A percentile compares a stretch with the other conserved stretches of the same genome.
These are phyloP conservation scores for Heliamphora pulchella DNA, from an alignment of 179 eudicot genomes.

Conservation along the genomic window DNA sequence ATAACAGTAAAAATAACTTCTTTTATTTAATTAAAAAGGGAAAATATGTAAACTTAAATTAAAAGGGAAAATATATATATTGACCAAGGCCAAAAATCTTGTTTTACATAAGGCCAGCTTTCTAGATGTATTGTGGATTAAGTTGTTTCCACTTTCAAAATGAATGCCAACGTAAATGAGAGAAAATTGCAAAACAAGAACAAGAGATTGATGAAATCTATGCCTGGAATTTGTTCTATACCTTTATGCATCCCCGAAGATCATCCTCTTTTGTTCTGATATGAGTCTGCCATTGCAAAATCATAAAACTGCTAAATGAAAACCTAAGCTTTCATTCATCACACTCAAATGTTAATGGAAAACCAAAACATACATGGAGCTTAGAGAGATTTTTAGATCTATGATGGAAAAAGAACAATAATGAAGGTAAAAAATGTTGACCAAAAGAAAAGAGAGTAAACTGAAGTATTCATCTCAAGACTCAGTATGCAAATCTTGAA, in stretches of 20 bases:
- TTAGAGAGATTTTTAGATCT: background rate
- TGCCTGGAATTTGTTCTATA: background rate
- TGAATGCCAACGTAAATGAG: background rate
- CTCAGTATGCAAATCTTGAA: background rate
- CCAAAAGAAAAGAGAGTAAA: too few relatives aligned
- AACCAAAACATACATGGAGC: background rate
- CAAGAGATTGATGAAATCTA: background rate
- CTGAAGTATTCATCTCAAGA: background rate
- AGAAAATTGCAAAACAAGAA: background rate
- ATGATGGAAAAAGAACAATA: background rate
- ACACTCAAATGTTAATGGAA: background rate
- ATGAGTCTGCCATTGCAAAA: constrained; percentile 52
- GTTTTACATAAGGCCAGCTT: background rate
- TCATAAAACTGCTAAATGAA: background rate
- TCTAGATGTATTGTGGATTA: background rate
- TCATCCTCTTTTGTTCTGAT: constrained; percentile 56
- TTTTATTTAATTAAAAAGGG: background rate
- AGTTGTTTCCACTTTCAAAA: background rate
- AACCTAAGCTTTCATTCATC: too few relatives aligned
- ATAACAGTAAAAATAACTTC: background rate
- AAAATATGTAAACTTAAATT: background rate
- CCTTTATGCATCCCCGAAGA: constrained; percentile 83
- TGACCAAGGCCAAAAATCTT: background rate
- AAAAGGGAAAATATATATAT: background rate
- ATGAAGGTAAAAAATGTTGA: background rate